Conservation (phyloP, 495 filamentous ascomycete genomes). For the Penicillium antarcticum region DNA sequence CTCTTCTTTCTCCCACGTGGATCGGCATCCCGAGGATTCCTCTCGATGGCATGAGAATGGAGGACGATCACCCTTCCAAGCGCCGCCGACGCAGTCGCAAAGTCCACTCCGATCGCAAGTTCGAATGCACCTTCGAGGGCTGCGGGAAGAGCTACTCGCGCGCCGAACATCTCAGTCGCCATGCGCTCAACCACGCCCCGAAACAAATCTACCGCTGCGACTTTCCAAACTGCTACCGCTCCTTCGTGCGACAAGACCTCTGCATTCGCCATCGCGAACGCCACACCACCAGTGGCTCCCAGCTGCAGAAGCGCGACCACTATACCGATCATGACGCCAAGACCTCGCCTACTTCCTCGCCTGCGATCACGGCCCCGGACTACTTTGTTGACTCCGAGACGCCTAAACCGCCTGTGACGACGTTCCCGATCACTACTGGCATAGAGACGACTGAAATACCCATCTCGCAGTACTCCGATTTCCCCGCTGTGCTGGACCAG, state of each 20-base stretch:
- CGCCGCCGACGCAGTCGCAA: slow-evolving; percentile 55
- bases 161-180: slow-evolving; percentile 93
- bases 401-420: slow-evolving; percentile 8
- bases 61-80: slow-evolving; percentile 28
- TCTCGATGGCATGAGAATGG: slow-evolving; percentile 27
- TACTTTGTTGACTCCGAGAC: slow-evolving; percentile 18
- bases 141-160: slow-evolving; percentile 96
- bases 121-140: slow-evolving; percentile 82
- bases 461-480: slow-evolving; percentile 28
- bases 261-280: slow-evolving; percentile 91
- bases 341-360: slow-evolving; percentile 18
- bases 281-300: slow-evolving; percentile 93
- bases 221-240: slow-evolving; percentile 84
- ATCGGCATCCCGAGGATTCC: slow-evolving; percentile 3
- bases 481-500: slow-evolving; percentile 14
- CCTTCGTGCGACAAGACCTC: slow-evolving; percentile 92
- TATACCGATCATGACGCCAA: slow-evolving; percentile 28
- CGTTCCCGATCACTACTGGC: slow-evolving; percentile 27
- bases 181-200: slow-evolving; percentile 89
- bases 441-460: slow-evolving; percentile 20
- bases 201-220: slow-evolving; percentile 97
- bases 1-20: background rate
- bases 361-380: slow-evolving; percentile 17
- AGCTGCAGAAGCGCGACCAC: slow-evolving; percentile 83
- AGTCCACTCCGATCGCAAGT: slow-evolving; percentile 83